Base-by-base conservation (phyloP, 2,329 filamentous ascomycete species). In the Aspergillus arachidicola region DNA sequence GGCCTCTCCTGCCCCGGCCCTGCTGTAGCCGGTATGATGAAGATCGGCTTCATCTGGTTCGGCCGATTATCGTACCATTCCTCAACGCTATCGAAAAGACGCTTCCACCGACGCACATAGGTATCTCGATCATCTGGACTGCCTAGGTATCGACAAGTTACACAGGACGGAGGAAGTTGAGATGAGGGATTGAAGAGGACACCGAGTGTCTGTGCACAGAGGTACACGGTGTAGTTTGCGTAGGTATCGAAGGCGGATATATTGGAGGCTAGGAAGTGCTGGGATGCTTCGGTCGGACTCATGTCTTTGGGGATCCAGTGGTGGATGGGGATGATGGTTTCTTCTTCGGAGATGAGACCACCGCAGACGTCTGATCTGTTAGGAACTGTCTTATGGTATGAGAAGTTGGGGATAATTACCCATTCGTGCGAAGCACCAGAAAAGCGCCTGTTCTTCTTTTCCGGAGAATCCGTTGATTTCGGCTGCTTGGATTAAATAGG, bases 391-490 rank as follows among this genome's bases (percentile, higher is more conserved):
- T 14, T 54, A 7, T 2, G 30, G 34, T 16, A n/a, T 26, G n/a
- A 55, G 51, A 54, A 54, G 26, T 41, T 30, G 34, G n/a, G 43
- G 30, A 30, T 38, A 63, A 67, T 55, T 62, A 78, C 76, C 82
- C 83, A 86, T 85, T 9, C 83, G 78, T 0, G 82, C 83, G 71
- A 85, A 85, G 60, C 82, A 84, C 84, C 84, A 86, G 62, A 85
- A 86, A 0, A 86, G 71, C 1, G 83, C 83, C 67, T 85, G 80
- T 19, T 84, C 77, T 3, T 83, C 75, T 3, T 82, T 82, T 0
- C 82, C 82, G 0, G 79, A 80, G 63, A 85, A 84, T 0, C 84
- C 83, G 64, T 84, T 81, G 46, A 85, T 83, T 0, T 80, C 82
- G 3, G 82, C 80, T 0, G 83, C 80, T 65, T 84, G 79, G 65